Evolutionary conservation across 2,329 filamentous ascomycete genomes (phyloP).

Genomic region (Aspergillus jensenii): DNA sequence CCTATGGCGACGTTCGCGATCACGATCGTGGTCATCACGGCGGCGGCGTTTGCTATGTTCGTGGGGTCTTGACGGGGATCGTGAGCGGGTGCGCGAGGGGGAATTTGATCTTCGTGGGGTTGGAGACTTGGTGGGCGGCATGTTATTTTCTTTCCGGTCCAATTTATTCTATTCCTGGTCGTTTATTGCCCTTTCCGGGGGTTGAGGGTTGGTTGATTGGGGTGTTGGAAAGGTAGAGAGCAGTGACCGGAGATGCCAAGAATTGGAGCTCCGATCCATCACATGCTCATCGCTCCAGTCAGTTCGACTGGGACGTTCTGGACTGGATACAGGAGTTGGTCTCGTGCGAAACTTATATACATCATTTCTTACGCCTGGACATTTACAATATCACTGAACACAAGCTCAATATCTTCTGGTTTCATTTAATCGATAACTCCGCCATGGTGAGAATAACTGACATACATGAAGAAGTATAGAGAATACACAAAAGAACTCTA

Average conservation of each 20-base stretch:
- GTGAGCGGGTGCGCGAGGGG: slow-evolving; percentile 33
- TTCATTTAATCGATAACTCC: neutral
- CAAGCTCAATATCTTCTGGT: neutral
- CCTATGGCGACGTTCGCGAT: slow-evolving; percentile 4
- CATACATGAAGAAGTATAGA: slow-evolving; percentile 26
- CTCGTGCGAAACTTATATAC: neutral
- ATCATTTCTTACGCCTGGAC: too few species aligned
- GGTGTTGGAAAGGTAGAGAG: neutral
- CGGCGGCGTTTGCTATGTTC: slow-evolving; percentile 27
- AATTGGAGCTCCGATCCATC: slow-evolving; percentile 4
- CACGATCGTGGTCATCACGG: slow-evolving; percentile 8
- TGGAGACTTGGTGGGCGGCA: neutral
- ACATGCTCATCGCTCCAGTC: neutral
- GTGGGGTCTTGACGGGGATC: slow-evolving; percentile 35
- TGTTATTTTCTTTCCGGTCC: slow-evolving; percentile 11
- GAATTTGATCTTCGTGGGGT: slow-evolving; percentile 7
- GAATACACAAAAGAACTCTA: neutral
- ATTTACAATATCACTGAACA: neutral
- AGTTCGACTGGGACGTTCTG: neutral
- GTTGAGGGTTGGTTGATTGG: neutral
- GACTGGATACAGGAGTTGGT: neutral
- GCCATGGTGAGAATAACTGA: slow-evolving; percentile 12
- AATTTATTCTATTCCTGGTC: neutral
- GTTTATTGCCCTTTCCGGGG: neutral
- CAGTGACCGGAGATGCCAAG: slow-evolving; percentile 11